These are phyloP conservation scores for Apiospora malaysiana DNA, from an alignment of 2,329 filamentous ascomycete species.

Conservation along the genomic window DNA sequence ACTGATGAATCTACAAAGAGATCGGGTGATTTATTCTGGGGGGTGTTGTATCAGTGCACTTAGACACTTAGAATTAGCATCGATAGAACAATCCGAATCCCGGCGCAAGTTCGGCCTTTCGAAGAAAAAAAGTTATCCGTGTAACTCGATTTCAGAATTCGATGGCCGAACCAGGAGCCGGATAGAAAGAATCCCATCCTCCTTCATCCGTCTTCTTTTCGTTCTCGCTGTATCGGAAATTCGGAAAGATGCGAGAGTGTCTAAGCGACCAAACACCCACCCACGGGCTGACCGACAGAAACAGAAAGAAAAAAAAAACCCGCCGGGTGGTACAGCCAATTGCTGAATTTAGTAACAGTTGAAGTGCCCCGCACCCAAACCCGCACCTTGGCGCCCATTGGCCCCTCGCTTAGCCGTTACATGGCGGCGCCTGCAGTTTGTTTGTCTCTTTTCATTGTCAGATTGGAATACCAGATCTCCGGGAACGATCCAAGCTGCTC, in stretches of 20 bases:
- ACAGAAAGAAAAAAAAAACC: neutral
- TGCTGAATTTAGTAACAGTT: conserved; percentile 8
- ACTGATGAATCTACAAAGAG: too few species aligned
- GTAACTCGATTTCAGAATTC: neutral
- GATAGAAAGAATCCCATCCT: neutral
- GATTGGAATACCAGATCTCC: neutral
- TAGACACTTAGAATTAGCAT: too few species aligned
- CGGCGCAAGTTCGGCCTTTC: neutral
- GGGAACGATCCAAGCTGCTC: neutral
- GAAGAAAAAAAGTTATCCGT: neutral
- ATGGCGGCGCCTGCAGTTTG: too few species aligned
- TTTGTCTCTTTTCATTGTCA: too few species aligned
- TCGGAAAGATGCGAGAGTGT: neutral
- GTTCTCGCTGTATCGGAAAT: neutral
- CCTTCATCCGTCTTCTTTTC: too few species aligned
- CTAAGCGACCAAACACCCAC: neutral
- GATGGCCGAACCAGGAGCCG: neutral
- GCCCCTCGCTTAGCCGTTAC: neutral
- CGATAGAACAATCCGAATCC: neutral
- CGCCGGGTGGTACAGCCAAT: neutral
- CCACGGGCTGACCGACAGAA: conserved; percentile 9
- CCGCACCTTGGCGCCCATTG: neutral
- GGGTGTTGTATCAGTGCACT: neutral
- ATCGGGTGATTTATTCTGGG: neutral
- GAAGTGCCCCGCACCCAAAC: neutral